A percentile compares a stretch with the other conserved stretches of the same genome.
phyloP scores from a whole-genome alignment of 108 stramenopile species.

The Skeletonema tropicum region DNA sequence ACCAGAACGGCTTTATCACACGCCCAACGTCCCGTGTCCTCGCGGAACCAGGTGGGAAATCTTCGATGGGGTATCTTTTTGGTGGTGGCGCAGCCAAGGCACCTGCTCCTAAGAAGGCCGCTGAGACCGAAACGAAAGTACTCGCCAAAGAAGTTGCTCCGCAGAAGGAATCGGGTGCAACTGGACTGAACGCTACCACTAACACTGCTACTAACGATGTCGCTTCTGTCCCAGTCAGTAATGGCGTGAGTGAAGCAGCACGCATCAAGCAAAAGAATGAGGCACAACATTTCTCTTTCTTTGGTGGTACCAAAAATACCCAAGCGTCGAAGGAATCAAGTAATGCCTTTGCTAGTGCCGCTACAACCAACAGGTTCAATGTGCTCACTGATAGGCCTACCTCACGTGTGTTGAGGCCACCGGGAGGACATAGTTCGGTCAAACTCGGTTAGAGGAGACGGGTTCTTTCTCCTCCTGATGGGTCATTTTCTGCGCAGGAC shows the following conservation, averaged over 20 bases:
- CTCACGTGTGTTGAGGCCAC: constrained; percentile 60
- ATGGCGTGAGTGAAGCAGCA: constrained; percentile 10
- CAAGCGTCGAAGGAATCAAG: constrained; percentile 16
- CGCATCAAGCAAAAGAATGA: constrained; percentile 31
- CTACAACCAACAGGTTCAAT: constrained; percentile 68
- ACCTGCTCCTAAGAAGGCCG: background rate
- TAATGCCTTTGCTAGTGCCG: constrained; percentile 72
- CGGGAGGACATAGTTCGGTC: constrained; percentile 61
- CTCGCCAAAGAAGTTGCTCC: background rate
- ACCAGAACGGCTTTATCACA: constrained; percentile 77
- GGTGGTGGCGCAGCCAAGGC: constrained; percentile 1
- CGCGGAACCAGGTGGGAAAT: constrained; percentile 64
- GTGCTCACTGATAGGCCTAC: constrained; percentile 79
- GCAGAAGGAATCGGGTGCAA: constrained; percentile 11
- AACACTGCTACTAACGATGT: too few species aligned
- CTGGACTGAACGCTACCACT: too few species aligned
- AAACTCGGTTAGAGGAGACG: constrained; percentile 21
- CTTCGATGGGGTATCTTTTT: constrained; percentile 49
- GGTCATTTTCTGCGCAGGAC: background rate
- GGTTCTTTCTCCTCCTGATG: background rate
- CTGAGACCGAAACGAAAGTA: background rate
- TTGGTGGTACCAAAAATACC: background rate
- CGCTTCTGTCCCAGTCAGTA: too few species aligned
- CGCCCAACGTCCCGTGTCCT: constrained; percentile 73
- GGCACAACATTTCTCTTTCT: background rate